phyloP scores from a whole-genome alignment of 1,284 basidiomycete species.

The Cutaneotrichosporon dermatis region DNA sequence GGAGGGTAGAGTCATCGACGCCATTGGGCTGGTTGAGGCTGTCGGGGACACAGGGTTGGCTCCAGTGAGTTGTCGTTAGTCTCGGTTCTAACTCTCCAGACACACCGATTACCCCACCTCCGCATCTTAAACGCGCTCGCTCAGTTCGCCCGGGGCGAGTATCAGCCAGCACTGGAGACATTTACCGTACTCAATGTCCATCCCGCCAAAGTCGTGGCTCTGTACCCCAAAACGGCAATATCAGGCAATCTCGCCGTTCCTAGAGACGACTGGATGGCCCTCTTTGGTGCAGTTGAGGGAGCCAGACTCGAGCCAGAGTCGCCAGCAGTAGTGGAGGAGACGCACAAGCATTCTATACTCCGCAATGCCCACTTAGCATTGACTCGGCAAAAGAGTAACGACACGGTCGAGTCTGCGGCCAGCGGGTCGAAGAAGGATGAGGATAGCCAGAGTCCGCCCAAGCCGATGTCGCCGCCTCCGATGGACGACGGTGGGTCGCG shows the following conservation, averaged over 20 bases:
- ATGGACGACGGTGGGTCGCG: slow-evolving; percentile 2
- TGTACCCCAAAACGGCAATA: slow-evolving; percentile 71
- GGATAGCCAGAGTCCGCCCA: background rate
- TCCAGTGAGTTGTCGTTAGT: slow-evolving; percentile 53
- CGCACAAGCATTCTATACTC: background rate
- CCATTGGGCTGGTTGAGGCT: slow-evolving; percentile 70
- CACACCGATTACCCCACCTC: slow-evolving; percentile 54
- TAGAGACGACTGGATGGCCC: slow-evolving; percentile 66
- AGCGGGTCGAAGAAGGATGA: slow-evolving; percentile 8
- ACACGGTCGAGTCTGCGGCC: slow-evolving; percentile 26
- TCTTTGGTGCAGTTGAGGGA: slow-evolving; percentile 67
- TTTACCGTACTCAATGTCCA: slow-evolving; percentile 87
- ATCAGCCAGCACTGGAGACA: slow-evolving; percentile 66
- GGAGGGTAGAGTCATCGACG: slow-evolving; percentile 69
- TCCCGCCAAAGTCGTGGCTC: slow-evolving; percentile 85
- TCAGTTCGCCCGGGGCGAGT: slow-evolving; percentile 58
- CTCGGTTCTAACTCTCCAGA: slow-evolving; percentile 2
- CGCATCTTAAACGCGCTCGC: slow-evolving; percentile 69
- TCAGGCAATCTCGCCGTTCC: slow-evolving; percentile 72
- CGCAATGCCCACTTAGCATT: slow-evolving; percentile 16
- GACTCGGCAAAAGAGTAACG: slow-evolving; percentile 35
- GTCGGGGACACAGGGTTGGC: slow-evolving; percentile 61
- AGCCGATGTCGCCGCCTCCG: slow-evolving; percentile 8
- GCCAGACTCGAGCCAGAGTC: slow-evolving; percentile 38
- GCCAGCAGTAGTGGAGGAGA: slow-evolving; percentile 4